phyloP scores from a whole-genome alignment of 495 filamentous ascomycete species.

The Amniculicola lignicola region DNA sequence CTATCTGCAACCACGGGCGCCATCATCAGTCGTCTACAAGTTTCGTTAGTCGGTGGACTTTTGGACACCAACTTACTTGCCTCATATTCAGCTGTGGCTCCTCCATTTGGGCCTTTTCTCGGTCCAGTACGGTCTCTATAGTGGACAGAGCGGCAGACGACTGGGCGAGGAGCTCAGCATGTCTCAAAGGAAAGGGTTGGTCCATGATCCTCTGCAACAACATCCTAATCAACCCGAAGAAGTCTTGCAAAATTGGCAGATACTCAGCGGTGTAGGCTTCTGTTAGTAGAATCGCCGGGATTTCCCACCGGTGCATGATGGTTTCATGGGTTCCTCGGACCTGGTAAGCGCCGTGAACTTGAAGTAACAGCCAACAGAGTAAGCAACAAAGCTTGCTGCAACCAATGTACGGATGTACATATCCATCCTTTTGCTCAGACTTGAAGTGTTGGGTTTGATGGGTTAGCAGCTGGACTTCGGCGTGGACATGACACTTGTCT shows the following conservation, averaged over 20 bases:
- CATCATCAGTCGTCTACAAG: no score
- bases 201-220: no score
- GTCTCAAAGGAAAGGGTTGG: no score
- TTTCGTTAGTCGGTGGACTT: no score
- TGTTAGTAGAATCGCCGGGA: neutral
- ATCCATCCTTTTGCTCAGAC: neutral
- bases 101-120: neutral
- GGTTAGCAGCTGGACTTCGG: neutral
- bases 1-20: neutral
- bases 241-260: no score
- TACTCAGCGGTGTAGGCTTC: neutral
- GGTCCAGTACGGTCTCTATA: neutral
- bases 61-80: neutral
- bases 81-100: neutral
- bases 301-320: slow-evolving; percentile 1
- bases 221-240: no score
- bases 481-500: neutral
- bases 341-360: neutral
- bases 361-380: neutral
- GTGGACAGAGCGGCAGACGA: neutral
- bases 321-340: neutral
- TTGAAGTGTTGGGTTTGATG: no score
- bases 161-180: neutral
- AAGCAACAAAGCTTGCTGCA: neutral
- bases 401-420: neutral